phyloP scores from a whole-genome alignment of 352 stramenopile species.

The Halophytophthora batemanensis region DNA sequence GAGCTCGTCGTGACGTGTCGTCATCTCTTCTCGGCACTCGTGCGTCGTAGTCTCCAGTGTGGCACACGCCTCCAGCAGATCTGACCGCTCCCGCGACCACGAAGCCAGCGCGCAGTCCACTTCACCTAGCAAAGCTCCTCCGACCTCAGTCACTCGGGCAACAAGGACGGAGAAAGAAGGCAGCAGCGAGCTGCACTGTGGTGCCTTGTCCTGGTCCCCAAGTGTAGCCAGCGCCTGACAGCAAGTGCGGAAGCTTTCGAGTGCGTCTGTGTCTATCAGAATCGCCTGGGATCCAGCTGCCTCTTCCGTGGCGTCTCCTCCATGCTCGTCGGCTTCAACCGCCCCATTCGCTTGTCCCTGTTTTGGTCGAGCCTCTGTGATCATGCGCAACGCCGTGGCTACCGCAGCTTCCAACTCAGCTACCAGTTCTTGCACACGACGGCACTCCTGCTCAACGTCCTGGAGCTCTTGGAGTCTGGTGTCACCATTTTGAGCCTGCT shows the following conservation, averaged over 20 bases:
- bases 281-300: not conserved
- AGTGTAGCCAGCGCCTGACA: slow-evolving; percentile 21
- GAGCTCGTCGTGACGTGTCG: slow-evolving; percentile 28
- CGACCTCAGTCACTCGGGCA: slow-evolving; percentile 10
- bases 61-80: slow-evolving; percentile 26
- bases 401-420: slow-evolving; percentile 39
- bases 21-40: slow-evolving; percentile 36
- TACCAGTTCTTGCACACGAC: slow-evolving; percentile 23
- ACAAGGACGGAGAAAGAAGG: slow-evolving; percentile 14
- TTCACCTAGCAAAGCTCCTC: slow-evolving; percentile 9
- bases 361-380: not conserved
- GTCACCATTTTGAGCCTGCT: slow-evolving; percentile 13
- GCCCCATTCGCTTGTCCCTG: not conserved
- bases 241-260: slow-evolving; percentile 17
- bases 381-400: slow-evolving; percentile 8
- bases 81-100: slow-evolving; percentile 35
- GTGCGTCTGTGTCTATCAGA: slow-evolving; percentile 11
- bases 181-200: slow-evolving; percentile 5
- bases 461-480: slow-evolving; percentile 10
- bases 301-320: not conserved
- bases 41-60: slow-evolving; percentile 28
- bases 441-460: slow-evolving; percentile 16
- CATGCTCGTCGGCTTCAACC: not conserved
- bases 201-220: not conserved
- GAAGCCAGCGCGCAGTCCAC: slow-evolving; percentile 20